Base-by-base conservation (phyloP, 225 moss, liverwort and hornwort genomes). In the Polytrichum formosum region DNA sequence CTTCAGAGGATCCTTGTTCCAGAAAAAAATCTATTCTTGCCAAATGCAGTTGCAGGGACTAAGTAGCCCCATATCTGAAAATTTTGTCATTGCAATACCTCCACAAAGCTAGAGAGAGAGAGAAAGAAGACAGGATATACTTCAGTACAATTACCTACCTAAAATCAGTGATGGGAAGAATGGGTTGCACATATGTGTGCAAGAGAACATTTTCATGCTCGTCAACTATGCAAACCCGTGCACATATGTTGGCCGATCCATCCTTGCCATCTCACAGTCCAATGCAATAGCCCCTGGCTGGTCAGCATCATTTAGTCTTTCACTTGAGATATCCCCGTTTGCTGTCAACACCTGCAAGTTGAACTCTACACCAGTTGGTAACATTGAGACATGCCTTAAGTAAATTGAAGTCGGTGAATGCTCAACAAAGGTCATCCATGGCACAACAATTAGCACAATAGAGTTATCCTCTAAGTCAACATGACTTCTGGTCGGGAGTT, bases 181-280 rank as follows among this genome's bases (percentile, higher is more conserved):
- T 63, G 30, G 87, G 90, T 33, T 80, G 76, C 61, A 90, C 84
- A 63, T 79, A 90, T 37, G 90, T 87, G 8, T 87, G 81, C 6
- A 90, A 77, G 66, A 90, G 70, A 59, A 90, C 82, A 70, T 80
- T 87, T 72, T 87, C 90, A 55, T 80, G 74, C 74, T 87, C 90
- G 70, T 90, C 90, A 64, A 90, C 87, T 74, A 90, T 63, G 67
- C 90, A 90, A 63, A 90, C 81, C 26, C 90, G 81, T 56, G 87
- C 90, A 66, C 90, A 90, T 27, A 90, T 67, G 54, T 87, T 84
- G 70, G 82, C 71, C 27, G 61, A 73, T 28, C 90, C 84, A 76
- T 90, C 87, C 55, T 72, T 77, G 33, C 90, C 90, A 90, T 90
- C 73, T 90, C 90, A 82, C 90, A 90, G 72, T 90, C 90, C 63